Conservation (phyloP, 257 asterid species). For the Nicotiana attenuata region DNA sequence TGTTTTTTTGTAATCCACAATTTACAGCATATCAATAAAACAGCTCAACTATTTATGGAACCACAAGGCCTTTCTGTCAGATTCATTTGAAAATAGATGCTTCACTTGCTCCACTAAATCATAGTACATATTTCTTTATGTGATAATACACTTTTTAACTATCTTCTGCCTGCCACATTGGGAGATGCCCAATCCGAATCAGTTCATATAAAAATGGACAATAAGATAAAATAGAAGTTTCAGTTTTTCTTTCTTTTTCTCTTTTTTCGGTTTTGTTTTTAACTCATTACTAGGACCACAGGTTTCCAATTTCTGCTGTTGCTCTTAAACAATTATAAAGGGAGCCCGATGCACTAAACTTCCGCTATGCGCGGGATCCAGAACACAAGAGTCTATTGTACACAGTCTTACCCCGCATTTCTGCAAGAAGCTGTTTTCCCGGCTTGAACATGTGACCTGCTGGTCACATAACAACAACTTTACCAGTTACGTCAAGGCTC, state of each 20-base stretch:
- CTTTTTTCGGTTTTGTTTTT: neutral
- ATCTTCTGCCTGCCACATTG: conserved; percentile 39
- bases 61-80: conserved; percentile 69
- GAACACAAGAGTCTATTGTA: no score
- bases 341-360: no score
- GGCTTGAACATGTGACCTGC: no score
- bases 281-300: conserved; percentile 23
- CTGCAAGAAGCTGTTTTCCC: no score
- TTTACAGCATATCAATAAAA: conserved; percentile 22
- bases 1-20: conserved; percentile 22
- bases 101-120: conserved; percentile 40
- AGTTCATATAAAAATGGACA: conserved; percentile 30
- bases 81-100: conserved; percentile 30
- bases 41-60: conserved; percentile 40
- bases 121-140: neutral
- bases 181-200: conserved; percentile 23
- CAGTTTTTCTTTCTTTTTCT: conserved; percentile 12
- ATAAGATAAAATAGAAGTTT: conserved; percentile 79
- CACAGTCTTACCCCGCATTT: no score
- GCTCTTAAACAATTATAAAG: no score
- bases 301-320: neutral
- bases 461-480: no score
- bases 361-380: no score
- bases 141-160: conserved; percentile 12
- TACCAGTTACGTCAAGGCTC: no score